Evolutionary conservation across 2,329 filamentous ascomycete genomes (phyloP), one percentile per base, ranked within the genome.

Genomic region (Malbranchea zuffiana): DNA sequence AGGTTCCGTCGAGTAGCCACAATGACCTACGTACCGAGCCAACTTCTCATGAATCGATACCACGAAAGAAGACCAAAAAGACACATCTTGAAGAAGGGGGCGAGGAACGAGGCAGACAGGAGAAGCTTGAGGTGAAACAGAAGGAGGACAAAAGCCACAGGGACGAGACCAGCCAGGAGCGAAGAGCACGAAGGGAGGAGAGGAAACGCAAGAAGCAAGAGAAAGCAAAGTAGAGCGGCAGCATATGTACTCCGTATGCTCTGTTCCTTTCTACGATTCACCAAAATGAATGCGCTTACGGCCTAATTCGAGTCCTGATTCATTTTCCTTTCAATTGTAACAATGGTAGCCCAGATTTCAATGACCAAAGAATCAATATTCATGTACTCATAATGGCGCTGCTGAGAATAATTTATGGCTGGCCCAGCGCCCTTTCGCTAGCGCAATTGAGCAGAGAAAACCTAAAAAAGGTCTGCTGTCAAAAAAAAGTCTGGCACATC

Each of bases 61-160:
- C 57, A 10, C 51, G 54, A 21, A 63, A 62, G 50, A 63, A 63
- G 47, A 55, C 56, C 10, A 64, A 61, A 48, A 61, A 61, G 44
- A 12, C 35, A 30, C 52, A 37, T 24, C 11, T 23, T 16, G 25
- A 37, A 35, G 15, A 25, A 21, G 28, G 20, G 6, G 12, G n/a
- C 11, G n/a, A n/a, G 13, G 26, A 37, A 12, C 35, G 38, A 19
- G 32, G 40, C 15, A 35, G 26, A 19, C 15, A 32, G 10, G 33
- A 37, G 17, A 36, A 39, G 25, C 16, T 30, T 6, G 43, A 39
- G 16, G 17, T 18, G 8, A 42, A 53, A 43, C 33, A 43, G 16
- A 60, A 56, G 39, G 48, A 49, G 30, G 57, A 56, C 35, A 57
- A 55, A 35, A 62, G 59, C 44, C 53, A 54, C 32, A 52, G 55